Percentiles rank a stretch among this genome's conserved stretches.
Conservation (phyloP, 1,139 yeast genomes). For the Zygotorulaspora mrakii region DNA sequence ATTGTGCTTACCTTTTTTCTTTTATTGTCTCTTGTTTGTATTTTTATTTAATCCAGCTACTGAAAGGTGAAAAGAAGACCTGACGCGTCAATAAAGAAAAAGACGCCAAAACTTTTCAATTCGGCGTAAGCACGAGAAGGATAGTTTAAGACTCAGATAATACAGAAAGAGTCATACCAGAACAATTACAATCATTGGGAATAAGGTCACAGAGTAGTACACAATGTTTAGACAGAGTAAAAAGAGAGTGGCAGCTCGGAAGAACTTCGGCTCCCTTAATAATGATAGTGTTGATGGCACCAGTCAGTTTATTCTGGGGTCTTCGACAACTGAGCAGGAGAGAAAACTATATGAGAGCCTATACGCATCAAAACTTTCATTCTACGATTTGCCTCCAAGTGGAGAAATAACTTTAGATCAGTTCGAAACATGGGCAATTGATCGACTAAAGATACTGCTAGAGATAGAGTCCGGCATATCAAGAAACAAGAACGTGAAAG, state of each 20-base stretch:
- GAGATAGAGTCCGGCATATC: slow-evolving; percentile 77
- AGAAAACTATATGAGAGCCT: slow-evolving; percentile 31
- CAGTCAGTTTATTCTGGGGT: slow-evolving; percentile 16
- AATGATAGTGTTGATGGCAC: slow-evolving; percentile 13
- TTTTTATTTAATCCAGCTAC: no score
- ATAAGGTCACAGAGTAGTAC: no score
- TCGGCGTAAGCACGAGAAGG: no score
- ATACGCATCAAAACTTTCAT: slow-evolving; percentile 37
- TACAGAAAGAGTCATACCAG: no score
- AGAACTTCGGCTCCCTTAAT: slow-evolving; percentile 50
- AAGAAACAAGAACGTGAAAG: slow-evolving; percentile 61
- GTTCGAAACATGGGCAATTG: slow-evolving; percentile 94
- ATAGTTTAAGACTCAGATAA: no score
- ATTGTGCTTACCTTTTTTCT: no score
- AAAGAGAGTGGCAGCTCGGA: slow-evolving; percentile 71
- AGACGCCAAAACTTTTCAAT: neutral
- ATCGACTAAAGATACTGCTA: slow-evolving; percentile 73
- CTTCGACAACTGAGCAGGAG: slow-evolving; percentile 27
- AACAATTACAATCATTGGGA: no score
- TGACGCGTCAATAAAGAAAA: slow-evolving; percentile 1
- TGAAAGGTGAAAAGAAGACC: neutral
- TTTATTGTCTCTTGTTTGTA: no score
- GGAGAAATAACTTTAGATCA: slow-evolving; percentile 87
- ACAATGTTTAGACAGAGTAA: slow-evolving; percentile 72
- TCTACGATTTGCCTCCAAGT: slow-evolving; percentile 72